Conservation (phyloP, 768 basidiomycete species). For the Termitomyces sp. region DNA sequence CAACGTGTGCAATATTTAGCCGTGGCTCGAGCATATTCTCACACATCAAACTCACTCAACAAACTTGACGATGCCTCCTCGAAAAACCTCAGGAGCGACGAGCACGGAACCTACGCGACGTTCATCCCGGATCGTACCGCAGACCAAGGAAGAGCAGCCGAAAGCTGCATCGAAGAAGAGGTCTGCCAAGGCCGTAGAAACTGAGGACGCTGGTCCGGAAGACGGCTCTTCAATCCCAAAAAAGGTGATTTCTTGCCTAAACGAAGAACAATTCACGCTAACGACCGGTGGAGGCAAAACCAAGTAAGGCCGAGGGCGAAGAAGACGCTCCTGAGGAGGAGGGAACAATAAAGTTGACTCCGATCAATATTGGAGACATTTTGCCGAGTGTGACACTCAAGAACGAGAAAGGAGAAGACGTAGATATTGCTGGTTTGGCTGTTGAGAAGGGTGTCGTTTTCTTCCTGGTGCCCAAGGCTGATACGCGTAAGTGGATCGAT, state of each 20-base stretch:
- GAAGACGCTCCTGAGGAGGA: constrained; percentile 16
- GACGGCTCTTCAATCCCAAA: constrained; percentile 30
- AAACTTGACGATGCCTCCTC: constrained; percentile 26
- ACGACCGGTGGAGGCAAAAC: constrained; percentile 24
- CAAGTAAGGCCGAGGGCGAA: constrained; percentile 22
- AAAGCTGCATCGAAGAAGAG: constrained; percentile 34
- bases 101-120: constrained; percentile 41
- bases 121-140: constrained; percentile 50
- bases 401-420: constrained; percentile 80
- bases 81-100: constrained; percentile 27
- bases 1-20: neutral
- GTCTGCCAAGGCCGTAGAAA: constrained; percentile 29
- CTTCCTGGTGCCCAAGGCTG: constrained; percentile 81
- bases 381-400: constrained; percentile 73
- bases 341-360: constrained; percentile 19
- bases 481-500: constrained; percentile 58
- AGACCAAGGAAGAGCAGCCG: constrained; percentile 31
- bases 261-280: neutral
- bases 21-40: constrained; percentile 3
- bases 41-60: constrained; percentile 11
- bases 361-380: constrained; percentile 67
- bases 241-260: constrained; percentile 26
- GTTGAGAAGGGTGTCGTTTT: constrained; percentile 73
- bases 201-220: constrained; percentile 26
- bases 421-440: constrained; percentile 60